Evolutionary conservation across 2,329 filamentous ascomycete species (phyloP).

Genomic region (Bretziella fagacearum): DNA sequence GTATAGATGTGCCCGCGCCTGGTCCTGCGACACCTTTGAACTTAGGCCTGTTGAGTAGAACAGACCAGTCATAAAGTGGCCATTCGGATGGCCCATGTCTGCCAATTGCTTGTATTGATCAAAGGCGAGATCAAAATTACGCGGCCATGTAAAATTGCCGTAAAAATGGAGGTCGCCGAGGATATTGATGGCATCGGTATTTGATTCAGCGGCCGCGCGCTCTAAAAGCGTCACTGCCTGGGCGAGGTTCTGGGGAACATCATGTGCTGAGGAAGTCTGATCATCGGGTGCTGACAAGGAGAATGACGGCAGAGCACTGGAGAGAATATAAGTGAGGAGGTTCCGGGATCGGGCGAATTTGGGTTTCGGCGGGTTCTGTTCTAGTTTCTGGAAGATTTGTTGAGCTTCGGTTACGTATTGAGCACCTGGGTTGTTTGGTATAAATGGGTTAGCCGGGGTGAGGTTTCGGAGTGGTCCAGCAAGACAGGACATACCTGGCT

Average conservation of each 20-base stretch:
- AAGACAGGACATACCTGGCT: neutral
- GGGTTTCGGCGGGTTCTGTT: constrained; percentile 9
- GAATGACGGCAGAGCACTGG: constrained; percentile 11
- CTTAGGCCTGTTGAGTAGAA: constrained; percentile 92
- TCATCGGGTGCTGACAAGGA: constrained; percentile 11
- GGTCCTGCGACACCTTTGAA: constrained; percentile 62
- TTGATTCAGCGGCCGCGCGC: constrained; percentile 35
- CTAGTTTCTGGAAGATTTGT: constrained; percentile 8
- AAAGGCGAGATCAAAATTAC: constrained; percentile 66
- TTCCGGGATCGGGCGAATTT: neutral
- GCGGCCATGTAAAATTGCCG: constrained; percentile 78
- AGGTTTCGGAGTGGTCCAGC: neutral
- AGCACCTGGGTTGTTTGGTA: constrained; percentile 4
- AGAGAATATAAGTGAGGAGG: constrained; percentile 4
- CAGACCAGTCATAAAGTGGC: constrained; percentile 87
- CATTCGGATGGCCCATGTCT: constrained; percentile 67
- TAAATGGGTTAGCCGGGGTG: neutral
- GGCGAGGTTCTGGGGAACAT: constrained; percentile 15
- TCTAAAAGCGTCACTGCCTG: constrained; percentile 37
- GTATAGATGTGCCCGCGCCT: constrained; percentile 82
- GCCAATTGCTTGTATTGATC: constrained; percentile 66
- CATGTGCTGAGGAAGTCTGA: neutral
- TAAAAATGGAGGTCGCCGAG: constrained; percentile 94
- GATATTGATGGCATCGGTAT: constrained; percentile 73
- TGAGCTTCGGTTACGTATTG: constrained; percentile 12